Evolutionary conservation across 805 yeast species (phyloP), one percentile per base, ranked within the genome.

Genomic region (Wickerhamiella qilinensis): DNA sequence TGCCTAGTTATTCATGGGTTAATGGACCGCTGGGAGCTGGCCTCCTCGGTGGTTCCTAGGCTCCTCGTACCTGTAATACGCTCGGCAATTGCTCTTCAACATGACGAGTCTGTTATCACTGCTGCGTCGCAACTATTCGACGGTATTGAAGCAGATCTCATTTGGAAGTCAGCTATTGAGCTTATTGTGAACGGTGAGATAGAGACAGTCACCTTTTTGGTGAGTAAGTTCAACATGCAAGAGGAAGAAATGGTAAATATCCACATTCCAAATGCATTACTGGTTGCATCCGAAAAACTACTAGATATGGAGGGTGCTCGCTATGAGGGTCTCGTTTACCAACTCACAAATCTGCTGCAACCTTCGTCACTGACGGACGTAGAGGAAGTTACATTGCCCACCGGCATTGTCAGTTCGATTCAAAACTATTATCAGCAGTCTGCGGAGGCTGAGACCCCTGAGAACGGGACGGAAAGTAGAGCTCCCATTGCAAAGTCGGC

Each of bases 1-100:
- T 74, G 74, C 49, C 71, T 67, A 36, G 75, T 88, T 4, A 67
- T 83, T 2, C 60, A 77, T 3, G 73, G 91, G 1, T 65, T 86
- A 3, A 71, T 86, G 75, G 97, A 91, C 52, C 72, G 84, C 44
- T 91, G 97, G 97, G 98, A 91, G 56, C 75, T 91, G 31, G 93
- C 95, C 11, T 73, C 76, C 9, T 55, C 69, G 12, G 62, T 88
- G 1, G 73, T 85, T 1, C 93, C 94, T 0, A 57, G 62, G 20
- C 55, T 86, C 6, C 70, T 91, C 33, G 58, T 72, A 1, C 88
- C 93, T 0, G 62, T 82, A 2, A 56, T 91, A 36, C 46, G 40
- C 42, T 42, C 33, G 27, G 45, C 45, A 5, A 29, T 19, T 20
- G 5, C 25, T 2, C 55, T 49, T 4, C 52, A 49, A 2, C 46